phyloP scores from a whole-genome alignment of 495 filamentous ascomycete genomes.

The Neurospora tetrasperma region DNA sequence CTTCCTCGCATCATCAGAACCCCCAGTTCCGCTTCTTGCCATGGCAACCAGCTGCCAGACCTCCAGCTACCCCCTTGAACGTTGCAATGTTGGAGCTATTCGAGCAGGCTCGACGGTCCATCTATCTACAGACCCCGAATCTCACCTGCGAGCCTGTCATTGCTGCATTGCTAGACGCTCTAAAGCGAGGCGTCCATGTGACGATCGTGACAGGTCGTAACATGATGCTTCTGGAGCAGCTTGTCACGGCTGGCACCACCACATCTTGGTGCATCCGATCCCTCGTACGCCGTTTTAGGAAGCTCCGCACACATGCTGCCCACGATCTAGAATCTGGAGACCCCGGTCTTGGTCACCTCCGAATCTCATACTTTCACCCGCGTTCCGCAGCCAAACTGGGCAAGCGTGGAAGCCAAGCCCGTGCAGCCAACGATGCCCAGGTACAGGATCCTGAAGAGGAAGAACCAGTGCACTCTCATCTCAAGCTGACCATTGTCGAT shows the following conservation, averaged over 20 bases:
- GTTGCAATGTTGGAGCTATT: conserved; percentile 46
- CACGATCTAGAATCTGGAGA: conserved; percentile 23
- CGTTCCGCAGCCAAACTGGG: background rate
- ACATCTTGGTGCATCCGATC: conserved; percentile 47
- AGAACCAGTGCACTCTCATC: conserved; percentile 57
- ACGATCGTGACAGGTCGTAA: conserved; percentile 49
- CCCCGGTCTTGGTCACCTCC: conserved; percentile 27
- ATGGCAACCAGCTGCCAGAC: conserved; percentile 29
- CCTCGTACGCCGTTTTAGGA: conserved; percentile 38
- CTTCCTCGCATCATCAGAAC: conserved; percentile 56
- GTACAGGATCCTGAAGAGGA: conserved; percentile 9
- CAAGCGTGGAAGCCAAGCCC: background rate
- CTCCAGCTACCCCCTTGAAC: conserved; percentile 59
- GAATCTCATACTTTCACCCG: conserved; percentile 40
- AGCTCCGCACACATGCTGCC: conserved; percentile 6
- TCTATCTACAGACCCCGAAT: conserved; percentile 65
- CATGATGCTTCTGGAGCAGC: conserved; percentile 66
- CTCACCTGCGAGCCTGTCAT: conserved; percentile 51
- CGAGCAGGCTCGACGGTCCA: conserved; percentile 35
- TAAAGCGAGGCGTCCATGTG: conserved; percentile 52
- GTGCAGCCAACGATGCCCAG: conserved; percentile 1
- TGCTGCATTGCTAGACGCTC: conserved; percentile 39
- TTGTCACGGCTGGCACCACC: conserved; percentile 57
- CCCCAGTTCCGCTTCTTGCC: conserved; percentile 41
- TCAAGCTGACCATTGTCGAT: conserved; percentile 60